These are phyloP conservation scores for Picea abies DNA, from an alignment of 83 land plant genomes.

Conservation along the genomic window DNA sequence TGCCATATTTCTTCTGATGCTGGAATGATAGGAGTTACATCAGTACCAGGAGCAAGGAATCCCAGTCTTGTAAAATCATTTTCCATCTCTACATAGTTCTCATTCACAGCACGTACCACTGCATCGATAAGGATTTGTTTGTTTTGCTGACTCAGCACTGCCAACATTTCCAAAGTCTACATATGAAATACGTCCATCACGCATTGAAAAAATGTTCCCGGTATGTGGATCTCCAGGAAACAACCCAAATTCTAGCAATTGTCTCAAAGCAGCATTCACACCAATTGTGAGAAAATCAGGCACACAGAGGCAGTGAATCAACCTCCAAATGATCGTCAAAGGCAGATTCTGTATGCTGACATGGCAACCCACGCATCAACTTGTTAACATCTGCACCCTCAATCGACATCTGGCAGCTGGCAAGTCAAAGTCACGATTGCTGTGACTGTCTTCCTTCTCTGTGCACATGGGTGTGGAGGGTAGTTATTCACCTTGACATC, in stretches of 20 bases:
- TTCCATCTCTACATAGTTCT: constrained; percentile 98
- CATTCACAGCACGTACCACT: constrained; percentile 98
- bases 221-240: constrained; percentile 99
- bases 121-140: constrained; percentile 97
- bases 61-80: constrained; percentile 97
- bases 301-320: too few species aligned
- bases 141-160: constrained; percentile 89
- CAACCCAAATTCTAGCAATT: constrained; percentile 19
- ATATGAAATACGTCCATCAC: constrained; percentile 98
- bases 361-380: too few species aligned
- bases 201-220: constrained; percentile 98
- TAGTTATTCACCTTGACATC: too few species aligned
- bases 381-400: too few species aligned
- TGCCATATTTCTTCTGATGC: constrained; percentile 98
- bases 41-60: constrained; percentile 92
- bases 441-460: too few species aligned
- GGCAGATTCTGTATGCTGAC: too few species aligned
- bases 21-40: constrained; percentile 92
- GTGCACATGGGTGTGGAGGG: too few species aligned
- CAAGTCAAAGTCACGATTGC: too few species aligned
- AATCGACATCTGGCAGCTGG: too few species aligned
- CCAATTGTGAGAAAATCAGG: constrained; percentile 78
- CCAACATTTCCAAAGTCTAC: constrained; percentile 99
- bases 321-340: too few species aligned
- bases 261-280: constrained; percentile 95